Evolutionary conservation across 192 early-diverging fungal genomes (phyloP).

Genomic region (Coemansia sp.): DNA sequence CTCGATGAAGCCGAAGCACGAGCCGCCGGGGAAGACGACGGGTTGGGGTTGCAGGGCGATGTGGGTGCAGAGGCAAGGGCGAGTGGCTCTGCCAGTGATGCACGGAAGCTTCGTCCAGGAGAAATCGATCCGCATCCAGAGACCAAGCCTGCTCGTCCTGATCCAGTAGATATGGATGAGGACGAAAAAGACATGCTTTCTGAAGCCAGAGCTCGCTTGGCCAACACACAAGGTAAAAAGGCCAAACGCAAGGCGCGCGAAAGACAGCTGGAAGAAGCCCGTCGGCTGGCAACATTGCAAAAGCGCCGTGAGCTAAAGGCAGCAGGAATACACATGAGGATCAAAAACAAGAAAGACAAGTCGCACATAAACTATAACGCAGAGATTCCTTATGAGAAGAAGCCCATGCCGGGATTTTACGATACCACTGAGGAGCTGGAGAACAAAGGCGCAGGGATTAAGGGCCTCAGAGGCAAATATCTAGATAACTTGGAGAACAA

Average conservation of each 20-base stretch:
- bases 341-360: conserved; percentile 65
- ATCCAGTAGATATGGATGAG: conserved; percentile 99
- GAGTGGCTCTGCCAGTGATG: conserved; percentile 49
- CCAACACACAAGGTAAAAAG: conserved; percentile 99
- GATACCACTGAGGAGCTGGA: conserved; percentile 85
- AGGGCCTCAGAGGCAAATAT: conserved; percentile 65
- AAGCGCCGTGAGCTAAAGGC: conserved; percentile 96
- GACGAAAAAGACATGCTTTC: conserved; percentile 99
- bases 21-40: conserved; percentile 59
- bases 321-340: conserved; percentile 84
- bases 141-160: conserved; percentile 93
- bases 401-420: conserved; percentile 86
- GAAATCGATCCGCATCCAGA: conserved; percentile 98
- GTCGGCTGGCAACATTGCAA: conserved; percentile 84
- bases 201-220: conserved; percentile 94
- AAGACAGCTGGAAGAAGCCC: conserved; percentile 93
- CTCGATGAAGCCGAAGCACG: conserved; percentile 94
- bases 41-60: conserved; percentile 62
- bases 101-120: conserved; percentile 82
- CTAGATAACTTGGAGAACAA: conserved; percentile 85
- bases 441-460: conserved; percentile 54
- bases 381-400: conserved; percentile 92
- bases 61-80: conserved; percentile 47
- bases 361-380: conserved; percentile 88
- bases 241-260: conserved; percentile 99